Percentiles rank a stretch among this genome's conserved stretches.
Conservation (phyloP, 495 filamentous ascomycete species). For the Lepidopterella palustris region DNA sequence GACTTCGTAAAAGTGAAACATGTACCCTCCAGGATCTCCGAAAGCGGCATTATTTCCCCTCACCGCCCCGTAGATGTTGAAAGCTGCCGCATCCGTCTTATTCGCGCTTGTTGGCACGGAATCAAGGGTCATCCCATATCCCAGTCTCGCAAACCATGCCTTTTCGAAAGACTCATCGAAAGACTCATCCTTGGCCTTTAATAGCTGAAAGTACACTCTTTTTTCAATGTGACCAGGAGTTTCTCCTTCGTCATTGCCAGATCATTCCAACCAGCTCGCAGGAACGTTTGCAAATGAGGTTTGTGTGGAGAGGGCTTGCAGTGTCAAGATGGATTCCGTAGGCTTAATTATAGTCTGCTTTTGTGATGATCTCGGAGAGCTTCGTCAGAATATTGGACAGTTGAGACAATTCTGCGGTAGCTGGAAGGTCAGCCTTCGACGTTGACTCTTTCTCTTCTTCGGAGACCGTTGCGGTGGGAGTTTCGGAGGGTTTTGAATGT, state of each 20-base stretch:
- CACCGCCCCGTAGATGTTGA: conserved; percentile 75
- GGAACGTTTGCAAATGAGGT: conserved; percentile 84
- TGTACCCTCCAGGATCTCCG: conserved; percentile 68
- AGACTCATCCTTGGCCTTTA: conserved; percentile 39
- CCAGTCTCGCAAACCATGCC: conserved; percentile 52
- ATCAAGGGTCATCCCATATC: conserved; percentile 47
- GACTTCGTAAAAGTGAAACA: conserved; percentile 12
- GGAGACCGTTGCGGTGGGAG: background rate
- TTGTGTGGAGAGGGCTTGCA: conserved; percentile 58
- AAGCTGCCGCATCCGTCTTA: conserved; percentile 53
- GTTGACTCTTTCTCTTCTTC: background rate
- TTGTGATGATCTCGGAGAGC: conserved; percentile 40
- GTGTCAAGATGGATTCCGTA: conserved; percentile 61
- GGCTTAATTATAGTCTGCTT: conserved; percentile 58
- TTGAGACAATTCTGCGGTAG: conserved; percentile 9
- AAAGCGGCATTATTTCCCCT: conserved; percentile 72
- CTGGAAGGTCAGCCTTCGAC: background rate
- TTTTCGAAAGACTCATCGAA: conserved; percentile 43
- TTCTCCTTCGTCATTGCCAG: conserved; percentile 64
- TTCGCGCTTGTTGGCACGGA: conserved; percentile 37
- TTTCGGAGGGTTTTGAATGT: background rate
- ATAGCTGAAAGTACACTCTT: conserved; percentile 59
- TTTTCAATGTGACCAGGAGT: conserved; percentile 67
- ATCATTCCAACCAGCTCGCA: conserved; percentile 78
- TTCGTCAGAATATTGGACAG: conserved; percentile 25